These are phyloP conservation scores for Datisca glomerata DNA, from an alignment of 306 rosid species.

Conservation along the genomic window DNA sequence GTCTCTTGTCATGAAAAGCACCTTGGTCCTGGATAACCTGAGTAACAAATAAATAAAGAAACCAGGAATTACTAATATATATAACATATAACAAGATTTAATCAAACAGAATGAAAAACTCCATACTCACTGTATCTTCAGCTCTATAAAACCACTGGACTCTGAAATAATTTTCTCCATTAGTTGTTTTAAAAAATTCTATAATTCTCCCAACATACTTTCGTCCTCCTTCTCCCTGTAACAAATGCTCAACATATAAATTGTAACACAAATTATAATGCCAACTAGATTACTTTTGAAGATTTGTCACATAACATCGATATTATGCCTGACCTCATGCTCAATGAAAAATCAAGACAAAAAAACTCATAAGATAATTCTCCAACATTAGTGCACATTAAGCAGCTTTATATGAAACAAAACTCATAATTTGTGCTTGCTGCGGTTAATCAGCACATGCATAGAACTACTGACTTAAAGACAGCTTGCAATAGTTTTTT, in stretches of 20 bases:
- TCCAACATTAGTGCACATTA: no score
- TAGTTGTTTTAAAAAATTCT: conserved; percentile 75
- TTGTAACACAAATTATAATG: conserved; percentile 8
- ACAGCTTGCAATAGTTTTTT: no score
- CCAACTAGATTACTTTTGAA: no score
- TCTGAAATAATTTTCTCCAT: conserved; percentile 54
- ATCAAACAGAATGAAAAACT: conserved; percentile 1
- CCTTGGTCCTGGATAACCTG: conserved; percentile 73
- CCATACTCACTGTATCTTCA: conserved; percentile 83
- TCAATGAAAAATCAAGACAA: no score
- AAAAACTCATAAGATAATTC: no score
- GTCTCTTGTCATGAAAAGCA: conserved; percentile 68
- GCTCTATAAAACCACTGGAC: conserved; percentile 89
- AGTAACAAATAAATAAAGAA: conserved; percentile 16
- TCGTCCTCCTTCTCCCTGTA: conserved; percentile 62
- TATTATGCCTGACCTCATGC: no score
- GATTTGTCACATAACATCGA: no score
- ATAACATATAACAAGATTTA: neutral
- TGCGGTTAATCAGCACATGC: no score
- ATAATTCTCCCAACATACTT: conserved; percentile 65
- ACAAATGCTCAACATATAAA: conserved; percentile 18
- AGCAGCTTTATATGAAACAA: no score
- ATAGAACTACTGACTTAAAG: no score
- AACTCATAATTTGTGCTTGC: no score
- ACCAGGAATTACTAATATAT: neutral